Evolutionary conservation across 371 early-diverging fungal genomes (phyloP).

Genomic region (Gilbertella persicaria): DNA sequence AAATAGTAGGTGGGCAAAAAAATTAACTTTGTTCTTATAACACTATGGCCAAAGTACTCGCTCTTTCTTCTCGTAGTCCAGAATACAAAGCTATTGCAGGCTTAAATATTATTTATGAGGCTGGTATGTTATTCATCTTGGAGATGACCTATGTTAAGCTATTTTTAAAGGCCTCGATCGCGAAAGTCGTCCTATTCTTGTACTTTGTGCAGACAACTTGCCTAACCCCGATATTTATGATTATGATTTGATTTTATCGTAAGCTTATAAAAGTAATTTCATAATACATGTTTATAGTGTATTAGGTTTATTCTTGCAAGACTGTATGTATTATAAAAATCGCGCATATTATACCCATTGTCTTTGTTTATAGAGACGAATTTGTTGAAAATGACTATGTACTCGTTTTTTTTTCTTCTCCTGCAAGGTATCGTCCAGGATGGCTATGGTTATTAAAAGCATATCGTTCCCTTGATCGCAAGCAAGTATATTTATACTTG

Average conservation of each 20-base stretch:
- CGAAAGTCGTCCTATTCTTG: conserved; percentile 80
- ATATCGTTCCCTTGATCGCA: conserved; percentile 75
- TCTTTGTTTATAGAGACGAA: conserved; percentile 45
- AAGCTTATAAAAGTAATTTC: conserved; percentile 11
- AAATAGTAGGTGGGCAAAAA: no score
- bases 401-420: conserved; percentile 84
- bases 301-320: conserved; percentile 40
- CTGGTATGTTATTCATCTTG: conserved; percentile 35
- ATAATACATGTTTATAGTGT: not conserved
- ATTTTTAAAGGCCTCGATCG: conserved; percentile 72
- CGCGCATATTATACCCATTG: not conserved
- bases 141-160: not conserved
- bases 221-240: conserved; percentile 76
- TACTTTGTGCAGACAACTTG: conserved; percentile 78
- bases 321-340: conserved; percentile 30
- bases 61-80: conserved; percentile 37
- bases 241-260: conserved; percentile 82
- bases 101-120: conserved; percentile 51
- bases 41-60: conserved; percentile 36
- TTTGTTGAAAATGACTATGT: conserved; percentile 89
- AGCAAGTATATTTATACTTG: conserved; percentile 38
- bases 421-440: conserved; percentile 73
- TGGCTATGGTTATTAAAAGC: conserved; percentile 88
- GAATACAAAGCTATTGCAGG: conserved; percentile 49
- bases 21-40: no score